Base-by-base conservation (phyloP, 306 rosid species). In the Senna tora region DNA sequence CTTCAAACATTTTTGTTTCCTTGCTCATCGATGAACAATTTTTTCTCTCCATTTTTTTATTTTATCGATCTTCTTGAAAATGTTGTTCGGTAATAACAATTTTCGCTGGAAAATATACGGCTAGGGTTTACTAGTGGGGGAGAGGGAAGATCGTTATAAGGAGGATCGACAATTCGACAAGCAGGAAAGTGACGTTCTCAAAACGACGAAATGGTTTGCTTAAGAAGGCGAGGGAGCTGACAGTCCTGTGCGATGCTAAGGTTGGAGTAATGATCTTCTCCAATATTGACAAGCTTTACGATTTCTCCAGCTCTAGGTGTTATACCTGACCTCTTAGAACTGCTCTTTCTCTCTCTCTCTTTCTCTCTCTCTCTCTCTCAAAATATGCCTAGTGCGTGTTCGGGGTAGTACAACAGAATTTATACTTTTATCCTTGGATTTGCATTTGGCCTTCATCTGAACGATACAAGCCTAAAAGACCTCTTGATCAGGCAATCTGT, bases 121-220 rank as follows among this genome's bases (percentile, higher is more conserved):
- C 21, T 64, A 84, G 86, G 82, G 80, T 84, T 81, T 20, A 19
- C 9, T 28, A 38, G 33, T 32, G 90, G 96, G 96, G 98, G 69
- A 93, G 96, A 87, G 96, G 98, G 20, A 93, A 93, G 93, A 93
- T 93, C 78, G 96, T 84, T 76, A 92, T 92, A 62, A 88, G 98
- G 88, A 86, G 98, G 87, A 92, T 92, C 69, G 98, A 92, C 72
- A 90, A 90, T 79, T 93, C 96, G 13, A 88, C 98, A 33, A 93
- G 93, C 67, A 77, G 98, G 82, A 96, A 92, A 77, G 97, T 92
- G 64, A 89, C 96, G 58, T 92, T 92, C 75, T 89, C 97, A 53
- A 92, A 92, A 80, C 76, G 98, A 42, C 82, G 98, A 77, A 92
- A 76, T 22, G 96, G 98, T 30, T 58, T 92, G 83, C 53, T 92